Conservation (phyloP, 495 filamentous ascomycete genomes). For the Podospora pseudopauciseta region DNA sequence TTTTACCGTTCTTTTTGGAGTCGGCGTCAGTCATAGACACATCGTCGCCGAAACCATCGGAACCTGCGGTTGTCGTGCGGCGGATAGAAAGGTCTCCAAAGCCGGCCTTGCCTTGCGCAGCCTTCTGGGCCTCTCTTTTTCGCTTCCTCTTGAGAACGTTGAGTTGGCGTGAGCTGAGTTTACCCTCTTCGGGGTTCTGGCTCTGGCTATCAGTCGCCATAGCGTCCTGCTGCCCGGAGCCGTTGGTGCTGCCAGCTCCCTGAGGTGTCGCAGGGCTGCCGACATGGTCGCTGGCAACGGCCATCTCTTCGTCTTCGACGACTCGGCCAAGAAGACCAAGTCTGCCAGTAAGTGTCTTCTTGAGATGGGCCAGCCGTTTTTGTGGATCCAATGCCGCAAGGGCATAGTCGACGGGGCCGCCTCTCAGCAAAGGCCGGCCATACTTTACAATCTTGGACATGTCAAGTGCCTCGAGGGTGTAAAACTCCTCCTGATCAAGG, state of each 20-base stretch:
- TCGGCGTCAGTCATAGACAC: slow-evolving; percentile 58
- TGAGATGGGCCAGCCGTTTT: slow-evolving; percentile 75
- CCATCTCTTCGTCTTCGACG: slow-evolving; percentile 81
- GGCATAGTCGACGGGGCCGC: slow-evolving; percentile 76
- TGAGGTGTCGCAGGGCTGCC: slow-evolving; percentile 41
- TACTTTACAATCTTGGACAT: slow-evolving; percentile 72
- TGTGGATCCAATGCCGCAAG: slow-evolving; percentile 78
- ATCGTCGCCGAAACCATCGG: slow-evolving; percentile 49
- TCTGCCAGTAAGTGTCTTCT: slow-evolving; percentile 77
- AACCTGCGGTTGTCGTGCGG: slow-evolving; percentile 55
- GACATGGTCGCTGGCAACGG: slow-evolving; percentile 38
- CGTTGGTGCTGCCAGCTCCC: slow-evolving; percentile 42
- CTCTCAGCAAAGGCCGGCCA: slow-evolving; percentile 77
- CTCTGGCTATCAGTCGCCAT: slow-evolving; percentile 25
- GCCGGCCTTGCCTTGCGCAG: slow-evolving; percentile 59
- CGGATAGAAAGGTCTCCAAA: slow-evolving; percentile 85
- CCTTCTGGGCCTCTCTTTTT: slow-evolving; percentile 77
- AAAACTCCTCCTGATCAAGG: slow-evolving; percentile 50
- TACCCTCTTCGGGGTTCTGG: slow-evolving; percentile 59
- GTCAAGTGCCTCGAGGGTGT: slow-evolving; percentile 73
- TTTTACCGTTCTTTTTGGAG: slow-evolving; percentile 61
- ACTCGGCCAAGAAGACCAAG: slow-evolving; percentile 76
- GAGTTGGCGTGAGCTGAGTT: slow-evolving; percentile 83
- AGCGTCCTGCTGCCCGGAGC: slow-evolving; percentile 37
- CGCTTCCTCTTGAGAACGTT: slow-evolving; percentile 92